phyloP scores from a whole-genome alignment of 176 grass and related monocot species.

The Cymbopogon citratus region DNA sequence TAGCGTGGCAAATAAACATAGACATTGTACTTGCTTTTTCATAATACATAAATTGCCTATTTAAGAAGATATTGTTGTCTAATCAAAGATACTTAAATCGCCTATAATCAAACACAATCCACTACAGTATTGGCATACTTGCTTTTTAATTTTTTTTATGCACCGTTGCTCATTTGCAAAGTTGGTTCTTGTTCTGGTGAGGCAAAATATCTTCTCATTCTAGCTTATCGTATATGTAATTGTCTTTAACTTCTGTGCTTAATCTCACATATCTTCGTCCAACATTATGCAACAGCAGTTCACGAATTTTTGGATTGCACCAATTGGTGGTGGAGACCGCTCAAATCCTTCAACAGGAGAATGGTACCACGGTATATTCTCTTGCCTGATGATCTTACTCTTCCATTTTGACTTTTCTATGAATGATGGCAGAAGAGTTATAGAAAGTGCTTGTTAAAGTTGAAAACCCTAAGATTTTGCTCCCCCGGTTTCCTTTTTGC shows the following conservation, averaged over 20 bases:
- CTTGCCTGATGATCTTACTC: slow-evolving; percentile 18
- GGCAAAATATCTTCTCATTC: neutral
- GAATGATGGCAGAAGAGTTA: no score
- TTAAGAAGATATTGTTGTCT: no score
- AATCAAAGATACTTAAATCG: no score
- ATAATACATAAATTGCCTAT: no score
- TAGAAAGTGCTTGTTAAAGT: no score
- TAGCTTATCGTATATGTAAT: neutral
- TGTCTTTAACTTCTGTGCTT: neutral
- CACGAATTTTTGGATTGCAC: slow-evolving; percentile 96
- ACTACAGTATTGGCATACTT: no score
- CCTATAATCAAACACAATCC: no score
- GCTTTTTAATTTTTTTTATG: neutral
- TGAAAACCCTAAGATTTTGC: no score
- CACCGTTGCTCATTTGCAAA: neutral
- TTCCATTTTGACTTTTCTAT: slow-evolving; percentile 20
- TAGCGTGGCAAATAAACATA: no score
- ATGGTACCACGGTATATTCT: slow-evolving; percentile 80
- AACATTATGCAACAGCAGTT: slow-evolving; percentile 54
- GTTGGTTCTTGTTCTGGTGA: slow-evolving; percentile 6
- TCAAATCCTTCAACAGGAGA: slow-evolving; percentile 69
- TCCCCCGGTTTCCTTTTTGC: no score
- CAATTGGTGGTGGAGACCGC: slow-evolving; percentile 96
- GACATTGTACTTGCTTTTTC: no score
- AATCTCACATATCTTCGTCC: slow-evolving; percentile 13